phyloP scores from a whole-genome alignment of 495 filamentous ascomycete genomes.

The Emericellopsis terricola region DNA sequence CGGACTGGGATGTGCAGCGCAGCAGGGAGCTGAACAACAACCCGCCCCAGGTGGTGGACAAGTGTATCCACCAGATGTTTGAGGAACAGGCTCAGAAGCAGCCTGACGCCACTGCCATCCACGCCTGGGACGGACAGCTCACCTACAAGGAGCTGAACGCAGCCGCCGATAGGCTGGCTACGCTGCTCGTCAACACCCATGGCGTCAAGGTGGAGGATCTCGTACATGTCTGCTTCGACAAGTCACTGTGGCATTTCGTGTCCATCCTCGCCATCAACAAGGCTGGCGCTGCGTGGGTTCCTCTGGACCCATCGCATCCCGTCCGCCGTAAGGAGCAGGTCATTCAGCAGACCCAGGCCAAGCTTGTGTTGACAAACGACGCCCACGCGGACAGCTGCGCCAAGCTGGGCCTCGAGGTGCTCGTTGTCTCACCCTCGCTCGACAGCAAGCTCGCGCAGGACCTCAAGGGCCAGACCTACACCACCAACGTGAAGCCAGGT shows the following conservation, averaged over 20 bases:
- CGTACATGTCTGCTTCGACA: slow-evolving; percentile 35
- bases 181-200: slow-evolving; percentile 46
- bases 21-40: not conserved
- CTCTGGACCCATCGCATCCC: slow-evolving; percentile 36
- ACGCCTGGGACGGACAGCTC: slow-evolving; percentile 45
- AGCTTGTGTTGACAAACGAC: slow-evolving; percentile 16
- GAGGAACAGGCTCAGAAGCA: slow-evolving; percentile 3
- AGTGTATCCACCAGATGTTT: slow-evolving; percentile 11
- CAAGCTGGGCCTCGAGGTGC: slow-evolving; percentile 21
- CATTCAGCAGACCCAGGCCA: slow-evolving; percentile 9
- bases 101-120: slow-evolving; percentile 8
- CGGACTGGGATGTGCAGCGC: not conserved
- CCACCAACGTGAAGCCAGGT: slow-evolving; percentile 7
- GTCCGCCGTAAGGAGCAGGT: slow-evolving; percentile 21
- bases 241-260: slow-evolving; percentile 32
- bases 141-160: slow-evolving; percentile 82
- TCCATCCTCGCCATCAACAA: slow-evolving; percentile 34
- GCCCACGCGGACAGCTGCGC: not conserved
- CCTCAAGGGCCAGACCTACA: not conserved
- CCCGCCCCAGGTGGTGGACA: slow-evolving; percentile 4
- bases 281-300: slow-evolving; percentile 37
- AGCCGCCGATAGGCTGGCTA: slow-evolving; percentile 62
- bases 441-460: slow-evolving; percentile 2
- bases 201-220: slow-evolving; percentile 29
- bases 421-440: slow-evolving; percentile 30